Base-by-base conservation (phyloP, 2,329 filamentous ascomycete species). In the Calonectria naviculata region DNA sequence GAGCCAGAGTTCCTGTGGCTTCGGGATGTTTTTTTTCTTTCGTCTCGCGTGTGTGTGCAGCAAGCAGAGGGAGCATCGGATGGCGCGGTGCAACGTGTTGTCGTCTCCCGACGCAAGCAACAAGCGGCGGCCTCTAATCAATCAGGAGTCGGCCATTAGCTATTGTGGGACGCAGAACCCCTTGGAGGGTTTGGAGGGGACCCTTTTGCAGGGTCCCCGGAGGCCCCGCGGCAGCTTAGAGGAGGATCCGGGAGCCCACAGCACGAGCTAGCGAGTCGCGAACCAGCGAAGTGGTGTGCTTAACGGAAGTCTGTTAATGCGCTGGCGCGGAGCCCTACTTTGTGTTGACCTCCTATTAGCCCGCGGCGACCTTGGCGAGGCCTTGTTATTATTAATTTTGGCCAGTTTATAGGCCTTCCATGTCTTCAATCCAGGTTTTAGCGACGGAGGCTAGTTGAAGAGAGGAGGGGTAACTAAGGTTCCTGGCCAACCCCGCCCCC, bases 91-190 rank as follows among this genome's bases (percentile, higher is more conserved):
- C 67, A 66, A 65, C 62, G 52, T 67, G 68, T 67, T 66, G 62
- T 41, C 52, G 49, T n/a, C 19, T 58, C 29, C n/a, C 31, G 28
- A 17, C 41, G 10, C 52, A 60, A 29, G 41, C 41, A 29, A 24
- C 52, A 58, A 24, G 49, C 49, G 52, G 52, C 34, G 10, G 13
- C 17, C 19, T 28, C 52, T 62, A 70, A 31, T 70, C 68, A 70
- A 66, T 70, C 68, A 70, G 68, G 62, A 47, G 63, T 34, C 46
- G 63, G 63, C n/a, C 31, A 63, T 63, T 70, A 41, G 36, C 38
- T 42, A 56, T 58, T 67, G 68, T 67, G 68, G 68, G 56, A 70
- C 68, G 10, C 1, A 36, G 34, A n/a, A n/a, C n/a, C n/a, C n/a
- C n/a, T n/a, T n/a, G 34, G 10, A 34, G 31, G 31, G 10, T 10